Evolutionary conservation across 1,284 basidiomycete species (phyloP).

Genomic region (Ustilago loliicola): DNA sequence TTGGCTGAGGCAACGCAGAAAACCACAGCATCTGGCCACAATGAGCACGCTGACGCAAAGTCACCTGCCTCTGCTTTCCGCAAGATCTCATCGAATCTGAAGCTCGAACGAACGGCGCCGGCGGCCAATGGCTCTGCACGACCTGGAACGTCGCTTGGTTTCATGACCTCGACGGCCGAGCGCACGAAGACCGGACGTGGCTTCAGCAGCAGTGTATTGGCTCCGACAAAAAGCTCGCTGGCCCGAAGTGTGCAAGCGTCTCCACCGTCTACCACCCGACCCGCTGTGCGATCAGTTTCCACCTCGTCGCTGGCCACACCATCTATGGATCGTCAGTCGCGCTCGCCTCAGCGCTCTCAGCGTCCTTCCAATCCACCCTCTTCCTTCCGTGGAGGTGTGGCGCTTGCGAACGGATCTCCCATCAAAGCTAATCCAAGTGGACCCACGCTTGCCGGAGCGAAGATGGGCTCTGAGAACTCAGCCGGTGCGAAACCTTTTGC

Average conservation of each 20-base stretch:
- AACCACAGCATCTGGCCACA: neutral
- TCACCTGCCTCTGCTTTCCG: conserved; percentile 22
- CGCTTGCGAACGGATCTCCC: conserved; percentile 15
- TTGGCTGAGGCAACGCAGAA: neutral
- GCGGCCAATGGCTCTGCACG: neutral
- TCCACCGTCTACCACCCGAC: conserved; percentile 10
- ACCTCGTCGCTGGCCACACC: conserved; percentile 18
- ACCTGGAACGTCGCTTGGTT: conserved; percentile 37
- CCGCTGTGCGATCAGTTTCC: conserved; percentile 13
- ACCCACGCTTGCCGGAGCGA: neutral
- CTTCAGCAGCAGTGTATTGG: conserved; percentile 36
- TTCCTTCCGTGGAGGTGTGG: conserved; percentile 25
- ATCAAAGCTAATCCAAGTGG: neutral
- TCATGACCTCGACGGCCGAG: neutral
- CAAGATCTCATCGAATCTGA: conserved; percentile 29
- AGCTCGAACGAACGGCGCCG: conserved; percentile 12
- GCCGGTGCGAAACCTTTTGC: neutral
- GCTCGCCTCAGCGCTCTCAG: conserved; percentile 38
- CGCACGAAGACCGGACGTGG: conserved; percentile 7
- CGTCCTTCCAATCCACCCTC: conserved; percentile 34
- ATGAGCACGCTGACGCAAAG: neutral
- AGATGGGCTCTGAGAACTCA: neutral
- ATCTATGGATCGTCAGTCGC: conserved; percentile 6
- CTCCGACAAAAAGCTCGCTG: conserved; percentile 40
- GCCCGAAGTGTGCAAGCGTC: conserved; percentile 32